Conservation (phyloP, 441 rosid species). For the Syzygium syzygioides region DNA sequence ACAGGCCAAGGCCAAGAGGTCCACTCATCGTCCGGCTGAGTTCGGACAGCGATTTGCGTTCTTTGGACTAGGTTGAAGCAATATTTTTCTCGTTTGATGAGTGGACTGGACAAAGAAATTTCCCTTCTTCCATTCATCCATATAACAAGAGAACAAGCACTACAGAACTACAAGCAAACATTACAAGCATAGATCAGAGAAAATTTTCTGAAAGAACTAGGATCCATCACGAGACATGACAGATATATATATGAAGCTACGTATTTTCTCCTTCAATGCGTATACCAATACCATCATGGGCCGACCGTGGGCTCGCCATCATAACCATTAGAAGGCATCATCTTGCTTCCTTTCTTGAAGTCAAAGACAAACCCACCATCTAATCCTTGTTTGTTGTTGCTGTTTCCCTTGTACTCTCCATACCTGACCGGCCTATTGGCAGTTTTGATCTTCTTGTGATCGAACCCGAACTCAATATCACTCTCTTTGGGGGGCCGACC, state of each 20-base stretch:
- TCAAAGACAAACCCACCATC: background rate
- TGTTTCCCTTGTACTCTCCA: background rate
- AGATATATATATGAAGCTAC: background rate
- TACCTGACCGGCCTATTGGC: background rate
- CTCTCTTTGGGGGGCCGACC: background rate
- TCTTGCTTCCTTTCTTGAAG: background rate
- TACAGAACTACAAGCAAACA: background rate
- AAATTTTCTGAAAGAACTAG: background rate
- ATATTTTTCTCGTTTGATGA: background rate
- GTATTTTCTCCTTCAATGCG: background rate
- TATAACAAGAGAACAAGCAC: background rate
- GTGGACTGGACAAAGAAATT: background rate
- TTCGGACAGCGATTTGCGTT: no score
- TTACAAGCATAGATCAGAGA: background rate
- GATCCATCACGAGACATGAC: background rate
- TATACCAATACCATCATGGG: background rate
- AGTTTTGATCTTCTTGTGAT: background rate
- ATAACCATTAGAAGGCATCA: background rate
- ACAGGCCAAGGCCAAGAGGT: background rate
- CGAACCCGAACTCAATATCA: background rate
- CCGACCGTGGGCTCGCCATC: background rate
- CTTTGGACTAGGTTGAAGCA: background rate
- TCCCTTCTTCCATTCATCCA: background rate
- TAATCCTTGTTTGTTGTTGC: background rate
- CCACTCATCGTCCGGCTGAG: no score